A percentile compares a stretch with the other conserved stretches of the same genome.
Conservation (phyloP, 164 flowering plant genomes). For the Buxus sempervirens region DNA sequence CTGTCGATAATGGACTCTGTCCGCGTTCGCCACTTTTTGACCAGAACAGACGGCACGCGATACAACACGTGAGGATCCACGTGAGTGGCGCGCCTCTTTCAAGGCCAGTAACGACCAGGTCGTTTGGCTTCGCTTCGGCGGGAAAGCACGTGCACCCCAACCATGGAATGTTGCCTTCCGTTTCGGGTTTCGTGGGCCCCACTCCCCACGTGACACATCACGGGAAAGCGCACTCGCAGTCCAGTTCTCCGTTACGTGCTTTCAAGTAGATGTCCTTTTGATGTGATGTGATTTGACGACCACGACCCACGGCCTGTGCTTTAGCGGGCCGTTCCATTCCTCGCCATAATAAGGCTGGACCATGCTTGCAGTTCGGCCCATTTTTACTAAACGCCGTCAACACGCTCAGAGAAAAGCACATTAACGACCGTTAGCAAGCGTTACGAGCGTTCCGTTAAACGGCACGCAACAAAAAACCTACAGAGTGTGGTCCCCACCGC, state of each 20-base stretch:
- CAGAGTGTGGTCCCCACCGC: conserved; percentile 44
- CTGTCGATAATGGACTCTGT: neutral
- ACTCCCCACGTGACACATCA: conserved; percentile 5
- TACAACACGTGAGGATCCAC: conserved; percentile 11
- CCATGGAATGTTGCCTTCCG: neutral
- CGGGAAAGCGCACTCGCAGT: neutral
- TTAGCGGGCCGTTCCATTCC: no score
- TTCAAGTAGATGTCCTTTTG: conserved; percentile 12
- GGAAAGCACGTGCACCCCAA: neutral
- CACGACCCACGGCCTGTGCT: no score
- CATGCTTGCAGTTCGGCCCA: no score
- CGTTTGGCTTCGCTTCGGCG: conserved; percentile 1
- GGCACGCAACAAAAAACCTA: neutral
- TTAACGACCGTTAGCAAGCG: no score
- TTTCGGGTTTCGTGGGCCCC: neutral
- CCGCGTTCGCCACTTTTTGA: neutral
- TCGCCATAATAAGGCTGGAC: no score
- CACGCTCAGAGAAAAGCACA: no score
- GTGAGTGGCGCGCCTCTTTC: neutral
- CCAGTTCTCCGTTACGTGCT: conserved; percentile 10
- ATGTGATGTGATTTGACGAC: no score
- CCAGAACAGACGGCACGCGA: conserved; percentile 5
- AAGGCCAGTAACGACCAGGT: neutral
- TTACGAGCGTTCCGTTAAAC: conserved; percentile 9
- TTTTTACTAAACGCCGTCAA: no score